Conservation (phyloP, 2,329 filamentous ascomycete genomes). For the Thermochaetoides dissita region DNA sequence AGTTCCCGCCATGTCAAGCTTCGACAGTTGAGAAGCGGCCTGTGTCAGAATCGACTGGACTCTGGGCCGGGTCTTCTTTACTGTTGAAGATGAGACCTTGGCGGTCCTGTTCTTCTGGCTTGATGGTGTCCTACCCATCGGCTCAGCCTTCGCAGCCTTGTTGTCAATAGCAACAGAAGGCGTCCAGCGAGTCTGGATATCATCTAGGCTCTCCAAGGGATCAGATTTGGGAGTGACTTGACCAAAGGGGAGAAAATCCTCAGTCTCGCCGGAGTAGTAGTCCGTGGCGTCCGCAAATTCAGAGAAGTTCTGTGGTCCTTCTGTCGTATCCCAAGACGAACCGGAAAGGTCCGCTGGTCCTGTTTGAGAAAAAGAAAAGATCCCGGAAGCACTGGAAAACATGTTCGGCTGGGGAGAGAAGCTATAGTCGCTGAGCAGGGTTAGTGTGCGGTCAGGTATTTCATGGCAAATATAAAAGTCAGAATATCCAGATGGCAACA, state of each 20-base stretch:
- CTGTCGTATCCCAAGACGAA: slow-evolving; percentile 42
- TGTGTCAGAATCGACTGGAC: slow-evolving; percentile 35
- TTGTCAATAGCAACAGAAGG: slow-evolving; percentile 23
- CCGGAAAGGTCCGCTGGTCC: slow-evolving; percentile 43
- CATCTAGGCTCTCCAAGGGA: slow-evolving; percentile 32
- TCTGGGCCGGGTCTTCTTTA: slow-evolving; percentile 28
- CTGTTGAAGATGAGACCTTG: slow-evolving; percentile 24
- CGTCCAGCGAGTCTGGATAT: slow-evolving; percentile 35
- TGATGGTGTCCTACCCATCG: slow-evolving; percentile 32
- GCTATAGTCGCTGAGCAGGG: slow-evolving; percentile 41
- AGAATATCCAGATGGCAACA: background rate
- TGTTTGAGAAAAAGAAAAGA: slow-evolving; percentile 47
- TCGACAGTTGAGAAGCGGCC: slow-evolving; percentile 34
- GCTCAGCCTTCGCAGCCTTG: slow-evolving; percentile 25
- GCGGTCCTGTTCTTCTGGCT: slow-evolving; percentile 31
- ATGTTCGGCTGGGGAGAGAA: slow-evolving; percentile 37
- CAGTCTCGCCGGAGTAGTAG: slow-evolving; percentile 35
- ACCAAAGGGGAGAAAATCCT: slow-evolving; percentile 42
- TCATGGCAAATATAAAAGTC: slow-evolving; percentile 16
- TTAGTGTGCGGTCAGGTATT: slow-evolving; percentile 44
- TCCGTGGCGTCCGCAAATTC: slow-evolving; percentile 38
- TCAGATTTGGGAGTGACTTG: slow-evolving; percentile 41
- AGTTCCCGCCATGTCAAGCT: slow-evolving; percentile 40
- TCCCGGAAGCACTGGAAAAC: slow-evolving; percentile 35
- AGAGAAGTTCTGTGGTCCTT: slow-evolving; percentile 47